Evolutionary conservation across 2,329 filamentous ascomycete species (phyloP).

Genomic region (Alternaria metachromatica): DNA sequence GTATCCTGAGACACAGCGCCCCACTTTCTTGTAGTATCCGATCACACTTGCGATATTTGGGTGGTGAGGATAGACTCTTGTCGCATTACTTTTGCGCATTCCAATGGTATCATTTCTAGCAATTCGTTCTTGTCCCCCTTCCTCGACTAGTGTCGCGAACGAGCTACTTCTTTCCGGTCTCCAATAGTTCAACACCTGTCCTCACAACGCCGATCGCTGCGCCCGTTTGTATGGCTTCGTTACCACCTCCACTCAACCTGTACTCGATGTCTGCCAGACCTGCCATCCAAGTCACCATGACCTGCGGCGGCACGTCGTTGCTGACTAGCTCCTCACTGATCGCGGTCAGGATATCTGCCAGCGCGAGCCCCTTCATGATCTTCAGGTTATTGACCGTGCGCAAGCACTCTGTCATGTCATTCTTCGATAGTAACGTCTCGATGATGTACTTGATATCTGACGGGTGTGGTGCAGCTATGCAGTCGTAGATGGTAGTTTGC

Average conservation of each 20-base stretch:
- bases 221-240: conserved; percentile 88
- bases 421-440: conserved; percentile 80
- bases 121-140: background rate
- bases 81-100: background rate
- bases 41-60: background rate
- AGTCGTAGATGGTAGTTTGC: conserved; percentile 92
- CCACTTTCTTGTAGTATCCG: conserved; percentile 1
- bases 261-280: conserved; percentile 94
- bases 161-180: conserved; percentile 35
- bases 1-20: conserved; percentile 7
- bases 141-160: background rate
- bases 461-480: conserved; percentile 93
- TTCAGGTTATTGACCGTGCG: conserved; percentile 89
- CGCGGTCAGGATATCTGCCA: conserved; percentile 92
- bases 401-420: conserved; percentile 88
- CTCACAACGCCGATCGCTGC: conserved; percentile 89
- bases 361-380: conserved; percentile 79
- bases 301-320: conserved; percentile 83
- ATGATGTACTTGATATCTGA: conserved; percentile 85
- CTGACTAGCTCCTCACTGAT: conserved; percentile 81
- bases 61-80: background rate
- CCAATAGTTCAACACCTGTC: conserved; percentile 77
- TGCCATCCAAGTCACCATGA: conserved; percentile 89
- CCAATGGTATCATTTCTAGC: conserved; percentile 15
- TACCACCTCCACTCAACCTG: conserved; percentile 83